These are phyloP conservation scores for Zygosaccharomyces sapae DNA, from an alignment of 1,139 yeast genomes.

Conservation along the genomic window DNA sequence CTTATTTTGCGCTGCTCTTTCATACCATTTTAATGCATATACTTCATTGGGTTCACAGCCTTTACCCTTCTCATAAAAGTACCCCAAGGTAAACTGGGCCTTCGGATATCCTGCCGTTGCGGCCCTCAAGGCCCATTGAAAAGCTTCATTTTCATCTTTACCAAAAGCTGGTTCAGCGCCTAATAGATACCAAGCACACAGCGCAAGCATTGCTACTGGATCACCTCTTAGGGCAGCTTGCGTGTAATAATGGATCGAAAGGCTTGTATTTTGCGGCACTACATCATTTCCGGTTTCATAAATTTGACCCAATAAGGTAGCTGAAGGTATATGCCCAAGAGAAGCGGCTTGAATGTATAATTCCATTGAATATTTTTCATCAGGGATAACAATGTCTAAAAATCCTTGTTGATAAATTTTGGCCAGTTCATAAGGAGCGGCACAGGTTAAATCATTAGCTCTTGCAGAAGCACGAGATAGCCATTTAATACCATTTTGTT, in stretches of 20 bases:
- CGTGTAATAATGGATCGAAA: conserved; percentile 89
- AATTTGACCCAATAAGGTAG: conserved; percentile 72
- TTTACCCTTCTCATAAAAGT: conserved; percentile 80
- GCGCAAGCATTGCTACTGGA: conserved; percentile 81
- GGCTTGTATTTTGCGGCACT: conserved; percentile 76
- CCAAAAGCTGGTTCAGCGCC: conserved; percentile 83
- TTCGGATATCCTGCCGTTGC: conserved; percentile 70
- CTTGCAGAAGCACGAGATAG: conserved; percentile 77
- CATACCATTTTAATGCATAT: conserved; percentile 72
- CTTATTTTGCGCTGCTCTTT: conserved; percentile 68
- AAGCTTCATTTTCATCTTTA: conserved; percentile 79
- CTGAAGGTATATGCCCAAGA: conserved; percentile 76
- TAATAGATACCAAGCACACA: conserved; percentile 95
- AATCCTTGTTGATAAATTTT: conserved; percentile 81
- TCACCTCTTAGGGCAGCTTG: conserved; percentile 88
- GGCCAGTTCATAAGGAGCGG: conserved; percentile 91
- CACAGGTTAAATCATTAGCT: conserved; percentile 80
- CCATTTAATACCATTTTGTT: conserved; percentile 91
- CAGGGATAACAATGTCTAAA: conserved; percentile 80
- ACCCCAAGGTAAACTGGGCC: conserved; percentile 85
- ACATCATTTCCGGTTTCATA: conserved; percentile 78
- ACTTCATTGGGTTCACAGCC: conserved; percentile 63
- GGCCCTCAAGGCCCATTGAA: conserved; percentile 89
- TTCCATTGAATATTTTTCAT: conserved; percentile 78
- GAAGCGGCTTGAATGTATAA: conserved; percentile 87